Conservation (phyloP, 768 basidiomycete species). For the Lactarius hengduanensis region DNA sequence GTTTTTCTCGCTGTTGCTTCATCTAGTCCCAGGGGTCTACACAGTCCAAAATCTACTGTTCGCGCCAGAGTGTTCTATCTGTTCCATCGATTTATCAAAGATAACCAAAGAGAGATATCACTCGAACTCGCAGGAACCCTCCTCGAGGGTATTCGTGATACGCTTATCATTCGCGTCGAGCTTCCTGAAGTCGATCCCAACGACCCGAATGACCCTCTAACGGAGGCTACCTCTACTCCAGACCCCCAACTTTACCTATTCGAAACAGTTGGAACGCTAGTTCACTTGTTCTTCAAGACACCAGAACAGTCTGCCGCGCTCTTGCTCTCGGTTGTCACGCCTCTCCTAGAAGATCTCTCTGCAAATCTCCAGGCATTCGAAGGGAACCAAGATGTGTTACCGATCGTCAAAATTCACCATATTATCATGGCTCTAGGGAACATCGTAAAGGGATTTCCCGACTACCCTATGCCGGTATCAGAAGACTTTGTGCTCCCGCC, state of each 20-base stretch:
- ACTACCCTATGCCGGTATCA: conserved; percentile 69
- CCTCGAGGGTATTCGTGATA: conserved; percentile 71
- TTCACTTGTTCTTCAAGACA: conserved; percentile 67
- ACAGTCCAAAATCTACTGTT: conserved; percentile 66
- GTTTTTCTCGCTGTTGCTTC: not conserved
- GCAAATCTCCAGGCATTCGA: conserved; percentile 53
- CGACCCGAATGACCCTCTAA: conserved; percentile 60
- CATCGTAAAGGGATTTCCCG: conserved; percentile 95
- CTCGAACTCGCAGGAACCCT: conserved; percentile 67
- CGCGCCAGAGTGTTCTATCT: conserved; percentile 87
- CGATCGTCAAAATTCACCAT: conserved; percentile 90
- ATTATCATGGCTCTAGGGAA: conserved; percentile 92
- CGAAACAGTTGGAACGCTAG: conserved; percentile 84
- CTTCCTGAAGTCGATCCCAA: conserved; percentile 75
- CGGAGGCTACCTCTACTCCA: conserved; percentile 77
- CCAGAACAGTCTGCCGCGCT: conserved; percentile 67
- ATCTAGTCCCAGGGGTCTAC: conserved; percentile 65
- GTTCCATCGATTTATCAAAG: conserved; percentile 89
- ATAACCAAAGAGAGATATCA: conserved; percentile 74
- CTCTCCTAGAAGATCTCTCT: conserved; percentile 74
- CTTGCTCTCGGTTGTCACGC: conserved; percentile 75
- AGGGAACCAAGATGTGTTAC: conserved; percentile 61
- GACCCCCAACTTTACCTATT: conserved; percentile 93
- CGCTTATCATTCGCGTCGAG: conserved; percentile 71
- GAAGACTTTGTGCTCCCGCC: conserved; percentile 68